These are phyloP conservation scores for Vigna reflexopilosa DNA, from an alignment of 306 rosid genomes.

Conservation along the genomic window DNA sequence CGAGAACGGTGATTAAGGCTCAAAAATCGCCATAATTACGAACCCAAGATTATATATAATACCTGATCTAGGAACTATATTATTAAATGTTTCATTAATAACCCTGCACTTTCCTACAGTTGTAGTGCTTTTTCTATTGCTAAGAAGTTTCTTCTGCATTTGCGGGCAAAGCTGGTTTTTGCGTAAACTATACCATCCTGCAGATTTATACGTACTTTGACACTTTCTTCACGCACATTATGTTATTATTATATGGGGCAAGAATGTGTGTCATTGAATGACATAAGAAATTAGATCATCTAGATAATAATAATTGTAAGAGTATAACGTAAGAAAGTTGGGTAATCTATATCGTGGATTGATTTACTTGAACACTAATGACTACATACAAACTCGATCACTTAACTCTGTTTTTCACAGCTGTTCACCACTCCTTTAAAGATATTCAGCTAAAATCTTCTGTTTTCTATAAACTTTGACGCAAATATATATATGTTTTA, in stretches of 20 bases:
- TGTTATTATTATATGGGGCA: neutral
- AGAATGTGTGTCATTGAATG: slow-evolving; percentile 40
- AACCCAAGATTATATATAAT: slow-evolving; percentile 44
- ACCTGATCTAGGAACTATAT: neutral
- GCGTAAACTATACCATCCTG: neutral
- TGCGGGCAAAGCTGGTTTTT: slow-evolving; percentile 27
- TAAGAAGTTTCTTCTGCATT: slow-evolving; percentile 43
- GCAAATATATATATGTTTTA: no score
- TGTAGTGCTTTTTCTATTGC: slow-evolving; percentile 10
- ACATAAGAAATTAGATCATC: slow-evolving; percentile 32
- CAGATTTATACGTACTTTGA: slow-evolving; percentile 33
- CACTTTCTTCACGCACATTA: slow-evolving; percentile 21
- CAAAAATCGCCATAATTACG: slow-evolving; percentile 60
- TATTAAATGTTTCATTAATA: slow-evolving; percentile 24
- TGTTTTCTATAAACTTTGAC: no score
- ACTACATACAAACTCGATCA: neutral
- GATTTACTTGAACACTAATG: slow-evolving; percentile 8
- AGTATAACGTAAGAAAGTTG: neutral
- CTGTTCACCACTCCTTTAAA: neutral
- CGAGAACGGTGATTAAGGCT: slow-evolving; percentile 71
- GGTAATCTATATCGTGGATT: neutral
- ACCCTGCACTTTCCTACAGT: slow-evolving; percentile 33
- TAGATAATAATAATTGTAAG: neutral
- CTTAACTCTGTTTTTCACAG: neutral
- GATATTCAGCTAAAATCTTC: no score